Percentiles rank a stretch among this genome's conserved stretches.
Conservation (phyloP, 208 protist genomes). For the Leishmania major region DNA sequence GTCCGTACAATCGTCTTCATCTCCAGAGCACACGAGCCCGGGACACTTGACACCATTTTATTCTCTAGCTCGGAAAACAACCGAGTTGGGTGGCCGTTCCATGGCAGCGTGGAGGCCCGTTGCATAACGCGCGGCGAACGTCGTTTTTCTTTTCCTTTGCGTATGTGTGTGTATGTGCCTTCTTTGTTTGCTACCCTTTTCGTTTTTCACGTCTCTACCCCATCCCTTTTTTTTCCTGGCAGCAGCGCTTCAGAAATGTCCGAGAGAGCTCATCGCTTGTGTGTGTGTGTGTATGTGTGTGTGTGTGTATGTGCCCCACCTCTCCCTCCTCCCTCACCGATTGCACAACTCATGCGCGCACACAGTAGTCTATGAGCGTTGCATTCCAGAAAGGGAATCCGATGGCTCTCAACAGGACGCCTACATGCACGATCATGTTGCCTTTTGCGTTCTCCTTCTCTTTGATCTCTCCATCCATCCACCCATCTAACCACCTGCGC, state of each 20-base stretch:
- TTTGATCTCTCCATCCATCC: no score
- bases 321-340: background rate
- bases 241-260: background rate
- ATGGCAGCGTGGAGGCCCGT: background rate
- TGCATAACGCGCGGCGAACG: background rate
- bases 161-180: background rate
- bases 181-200: background rate
- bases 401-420: background rate
- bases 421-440: background rate
- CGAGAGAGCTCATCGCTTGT: background rate
- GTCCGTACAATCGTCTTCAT: background rate
- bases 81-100: background rate
- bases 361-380: background rate
- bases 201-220: background rate
- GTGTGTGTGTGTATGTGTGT: background rate
- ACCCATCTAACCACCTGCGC: no score
- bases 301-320: background rate
- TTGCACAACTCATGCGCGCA: background rate
- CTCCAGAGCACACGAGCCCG: slow-evolving; percentile 13
- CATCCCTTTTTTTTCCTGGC: background rate
- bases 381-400: background rate
- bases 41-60: slow-evolving; percentile 6
- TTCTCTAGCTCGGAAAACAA: slow-evolving; percentile 7
- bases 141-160: background rate
- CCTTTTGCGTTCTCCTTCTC: no score